phyloP scores from a whole-genome alignment of 805 yeast genomes.

The Ogataea methanolica region DNA sequence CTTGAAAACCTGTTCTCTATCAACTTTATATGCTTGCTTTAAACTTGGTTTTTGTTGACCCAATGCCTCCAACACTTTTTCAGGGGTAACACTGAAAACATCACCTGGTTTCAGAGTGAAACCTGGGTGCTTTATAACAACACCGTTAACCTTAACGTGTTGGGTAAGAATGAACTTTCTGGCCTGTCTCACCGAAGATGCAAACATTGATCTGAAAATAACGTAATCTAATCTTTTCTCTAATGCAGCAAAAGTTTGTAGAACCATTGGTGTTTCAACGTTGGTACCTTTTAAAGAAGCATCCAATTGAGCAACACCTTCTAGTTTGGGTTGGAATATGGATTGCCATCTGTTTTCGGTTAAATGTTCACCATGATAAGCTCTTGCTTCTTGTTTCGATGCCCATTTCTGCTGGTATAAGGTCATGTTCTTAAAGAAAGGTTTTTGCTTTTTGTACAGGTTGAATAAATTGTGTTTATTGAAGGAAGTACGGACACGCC shows the following conservation, averaged over 20 bases:
- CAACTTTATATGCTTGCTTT: slow-evolving; percentile 61
- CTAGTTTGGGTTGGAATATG: slow-evolving; percentile 62
- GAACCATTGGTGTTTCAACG: slow-evolving; percentile 69
- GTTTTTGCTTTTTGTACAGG: slow-evolving; percentile 64
- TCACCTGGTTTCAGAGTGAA: slow-evolving; percentile 81
- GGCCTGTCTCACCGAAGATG: slow-evolving; percentile 91
- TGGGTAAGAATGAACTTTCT: slow-evolving; percentile 81
- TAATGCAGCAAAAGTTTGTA: slow-evolving; percentile 84
- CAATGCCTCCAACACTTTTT: slow-evolving; percentile 75
- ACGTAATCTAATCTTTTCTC: slow-evolving; percentile 91
- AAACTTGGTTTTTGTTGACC: slow-evolving; percentile 82
- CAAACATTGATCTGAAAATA: slow-evolving; percentile 86
- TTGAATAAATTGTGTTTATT: slow-evolving; percentile 90
- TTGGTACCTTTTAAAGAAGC: slow-evolving; percentile 64
- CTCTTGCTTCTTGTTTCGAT: slow-evolving; percentile 87
- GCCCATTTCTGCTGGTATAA: slow-evolving; percentile 88
- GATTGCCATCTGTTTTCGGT: slow-evolving; percentile 80
- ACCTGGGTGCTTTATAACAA: slow-evolving; percentile 70
- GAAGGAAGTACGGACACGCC: slow-evolving; percentile 78
- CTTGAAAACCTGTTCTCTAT: slow-evolving; percentile 62
- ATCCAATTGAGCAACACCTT: slow-evolving; percentile 86
- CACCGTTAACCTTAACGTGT: slow-evolving; percentile 81
- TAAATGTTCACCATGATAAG: slow-evolving; percentile 92
- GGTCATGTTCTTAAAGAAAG: slow-evolving; percentile 54
- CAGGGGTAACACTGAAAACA: slow-evolving; percentile 79